A percentile compares a stretch with the other conserved stretches of the same genome.
Conservation (phyloP, 2,329 filamentous ascomycete species). For the Alternaria hordeiaustralica region DNA sequence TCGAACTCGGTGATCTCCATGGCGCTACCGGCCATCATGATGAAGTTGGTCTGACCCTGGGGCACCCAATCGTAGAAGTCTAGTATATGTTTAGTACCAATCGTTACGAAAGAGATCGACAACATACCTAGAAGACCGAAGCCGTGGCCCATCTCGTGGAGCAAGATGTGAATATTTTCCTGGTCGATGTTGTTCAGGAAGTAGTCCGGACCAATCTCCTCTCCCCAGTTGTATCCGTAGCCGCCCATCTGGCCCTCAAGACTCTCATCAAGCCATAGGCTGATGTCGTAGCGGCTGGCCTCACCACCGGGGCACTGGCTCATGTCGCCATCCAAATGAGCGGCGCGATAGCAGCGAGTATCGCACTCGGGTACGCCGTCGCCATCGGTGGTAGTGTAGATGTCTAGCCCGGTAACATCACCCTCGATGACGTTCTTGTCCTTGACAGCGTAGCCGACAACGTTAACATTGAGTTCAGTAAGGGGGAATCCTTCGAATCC, state of each 20-base stretch:
- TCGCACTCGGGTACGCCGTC: slow-evolving; percentile 54
- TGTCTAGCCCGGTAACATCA: slow-evolving; percentile 44
- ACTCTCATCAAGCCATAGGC: slow-evolving; percentile 56
- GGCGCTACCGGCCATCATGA: slow-evolving; percentile 56
- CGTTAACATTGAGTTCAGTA: slow-evolving; percentile 47
- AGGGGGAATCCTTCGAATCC: slow-evolving; percentile 57
- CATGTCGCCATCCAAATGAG: slow-evolving; percentile 53
- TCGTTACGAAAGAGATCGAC: background rate
- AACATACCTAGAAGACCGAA: slow-evolving; percentile 43
- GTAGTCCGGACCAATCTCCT: slow-evolving; percentile 54
- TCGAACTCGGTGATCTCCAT: slow-evolving; percentile 56
- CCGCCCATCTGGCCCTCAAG: slow-evolving; percentile 48
- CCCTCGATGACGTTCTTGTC: slow-evolving; percentile 47
- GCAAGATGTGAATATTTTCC: slow-evolving; percentile 53
- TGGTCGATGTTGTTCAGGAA: slow-evolving; percentile 49
- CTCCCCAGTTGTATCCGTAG: slow-evolving; percentile 57
- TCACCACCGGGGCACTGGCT: slow-evolving; percentile 49
- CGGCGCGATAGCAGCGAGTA: slow-evolving; percentile 52
- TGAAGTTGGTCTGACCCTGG: slow-evolving; percentile 50
- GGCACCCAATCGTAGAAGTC: slow-evolving; percentile 56
- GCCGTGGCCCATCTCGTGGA: slow-evolving; percentile 55
- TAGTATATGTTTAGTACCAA: background rate
- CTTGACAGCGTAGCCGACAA: slow-evolving; percentile 55
- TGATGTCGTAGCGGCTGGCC: slow-evolving; percentile 48
- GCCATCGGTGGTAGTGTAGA: slow-evolving; percentile 52